phyloP scores from a whole-genome alignment of 2,329 filamentous ascomycete genomes.

The Helicocarpus griseus region DNA sequence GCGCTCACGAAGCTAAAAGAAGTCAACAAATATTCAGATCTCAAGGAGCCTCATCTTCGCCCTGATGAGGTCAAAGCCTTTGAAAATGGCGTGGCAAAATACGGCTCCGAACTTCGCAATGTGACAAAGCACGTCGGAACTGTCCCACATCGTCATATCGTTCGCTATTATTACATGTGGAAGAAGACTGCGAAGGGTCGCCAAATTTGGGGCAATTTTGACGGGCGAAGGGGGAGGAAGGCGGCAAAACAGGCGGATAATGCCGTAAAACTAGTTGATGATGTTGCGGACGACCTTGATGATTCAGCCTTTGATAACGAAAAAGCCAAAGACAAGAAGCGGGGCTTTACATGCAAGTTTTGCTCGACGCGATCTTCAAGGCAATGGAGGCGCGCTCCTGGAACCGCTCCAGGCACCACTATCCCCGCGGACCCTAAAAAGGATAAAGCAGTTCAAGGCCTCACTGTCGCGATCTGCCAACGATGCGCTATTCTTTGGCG shows the following conservation, averaged over 20 bases:
- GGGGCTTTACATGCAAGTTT: constrained; percentile 87
- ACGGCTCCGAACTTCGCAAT: constrained; percentile 76
- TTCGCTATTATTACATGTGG: constrained; percentile 95
- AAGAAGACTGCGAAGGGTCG: constrained; percentile 83
- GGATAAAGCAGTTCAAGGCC: constrained; percentile 60
- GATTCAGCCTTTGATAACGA: constrained; percentile 91
- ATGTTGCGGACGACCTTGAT: constrained; percentile 83
- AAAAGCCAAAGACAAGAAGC: constrained; percentile 71
- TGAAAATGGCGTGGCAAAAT: constrained; percentile 82
- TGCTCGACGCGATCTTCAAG: constrained; percentile 70
- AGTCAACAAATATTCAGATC: constrained; percentile 56
- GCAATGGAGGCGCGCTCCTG: constrained; percentile 86
- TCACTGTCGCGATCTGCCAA: constrained; percentile 74
- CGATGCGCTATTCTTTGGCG: constrained; percentile 91
- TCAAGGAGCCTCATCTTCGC: constrained; percentile 76
- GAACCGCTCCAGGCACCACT: constrained; percentile 59
- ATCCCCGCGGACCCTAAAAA: constrained; percentile 61
- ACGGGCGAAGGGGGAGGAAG: constrained; percentile 82
- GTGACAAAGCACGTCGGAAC: constrained; percentile 76
- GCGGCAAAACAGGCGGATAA: constrained; percentile 58
- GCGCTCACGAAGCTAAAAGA: constrained; percentile 62
- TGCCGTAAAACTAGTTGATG: constrained; percentile 71
- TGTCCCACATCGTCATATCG: constrained; percentile 67
- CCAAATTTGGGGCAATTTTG: constrained; percentile 82
- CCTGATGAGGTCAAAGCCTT: constrained; percentile 78